Base-by-base conservation (phyloP, 2,329 filamentous ascomycete species). In the Mycosphaerella sp. region DNA sequence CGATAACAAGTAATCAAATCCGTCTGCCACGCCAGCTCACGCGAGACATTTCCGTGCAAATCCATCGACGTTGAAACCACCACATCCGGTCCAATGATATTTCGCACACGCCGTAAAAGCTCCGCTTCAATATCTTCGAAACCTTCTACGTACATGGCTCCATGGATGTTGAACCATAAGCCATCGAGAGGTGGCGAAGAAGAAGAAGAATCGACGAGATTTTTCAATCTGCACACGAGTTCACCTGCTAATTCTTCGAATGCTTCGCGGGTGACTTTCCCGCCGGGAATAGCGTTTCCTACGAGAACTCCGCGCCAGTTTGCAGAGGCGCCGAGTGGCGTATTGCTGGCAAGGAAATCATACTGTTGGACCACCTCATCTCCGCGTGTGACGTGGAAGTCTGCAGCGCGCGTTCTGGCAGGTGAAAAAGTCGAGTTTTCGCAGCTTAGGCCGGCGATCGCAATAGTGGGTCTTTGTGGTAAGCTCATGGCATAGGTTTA, bases 91-190 rank as follows among this genome's bases (percentile, higher is more conserved):
- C 58, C 58, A 10, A 57, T 50, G 32, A 60, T 49, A 2, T 34
- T 44, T 30, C 58, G 49, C 7, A 58, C 58, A 2, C 55, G 39
- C 8, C 42, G 41, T 10, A 60, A 41, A 6, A 60, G 47, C 42
- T 60, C 58, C 1, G 53, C 46, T 39, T 60, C 58, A 36, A 50
- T 49, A 30, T 60, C 58, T 16, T 53, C 43, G 6, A 52, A 25
- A 6, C 56, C 56, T 14, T 58, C 55, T 16, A 60, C 56, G 42
- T 52, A 52, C 58, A 60, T 60, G 4, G 58, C 58, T 12, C 58
- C 58, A 32, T 60, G 58, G 14, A 60, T 58, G 17, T 58, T 54
- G 21, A 46, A 58, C 55, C 56, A 60, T 4, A 60, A 39, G 7
- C 58, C 58, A 44, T 60, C n/a, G n/a, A n/a, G 53, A 1, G 56